phyloP scores from a whole-genome alignment of 768 basidiomycete species.

The Amanita phalloides region DNA sequence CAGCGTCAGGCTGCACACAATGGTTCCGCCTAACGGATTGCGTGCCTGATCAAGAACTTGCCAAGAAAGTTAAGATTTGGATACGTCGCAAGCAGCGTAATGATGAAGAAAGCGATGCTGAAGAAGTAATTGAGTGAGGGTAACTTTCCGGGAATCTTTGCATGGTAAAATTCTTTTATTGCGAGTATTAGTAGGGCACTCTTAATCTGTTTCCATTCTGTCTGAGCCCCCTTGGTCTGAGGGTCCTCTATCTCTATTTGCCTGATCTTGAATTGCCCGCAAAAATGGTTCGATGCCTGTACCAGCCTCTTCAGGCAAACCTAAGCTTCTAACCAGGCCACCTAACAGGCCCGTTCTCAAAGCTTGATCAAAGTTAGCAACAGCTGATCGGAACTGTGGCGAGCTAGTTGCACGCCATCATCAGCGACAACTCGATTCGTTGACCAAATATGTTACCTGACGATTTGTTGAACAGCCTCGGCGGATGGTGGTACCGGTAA shows the following conservation, averaged over 20 bases:
- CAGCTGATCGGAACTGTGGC: constrained; percentile 74
- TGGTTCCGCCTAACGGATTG: constrained; percentile 40
- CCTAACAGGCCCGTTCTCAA: constrained; percentile 72
- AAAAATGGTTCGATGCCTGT: constrained; percentile 70
- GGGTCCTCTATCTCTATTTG: constrained; percentile 30
- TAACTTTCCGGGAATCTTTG: not conserved
- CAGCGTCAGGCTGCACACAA: constrained; percentile 64
- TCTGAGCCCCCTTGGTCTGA: constrained; percentile 19
- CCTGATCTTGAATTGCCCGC: constrained; percentile 70
- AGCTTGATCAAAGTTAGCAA: constrained; percentile 75
- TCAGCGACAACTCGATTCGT: constrained; percentile 3
- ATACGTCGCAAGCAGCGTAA: constrained; percentile 39
- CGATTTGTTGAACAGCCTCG: constrained; percentile 62
- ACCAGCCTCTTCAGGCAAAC: constrained; percentile 80
- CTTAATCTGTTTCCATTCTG: constrained; percentile 70
- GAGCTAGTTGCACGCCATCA: constrained; percentile 28
- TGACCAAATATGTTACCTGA: constrained; percentile 29
- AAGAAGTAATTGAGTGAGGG: constrained; percentile 40
- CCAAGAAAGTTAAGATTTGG: constrained; percentile 49
- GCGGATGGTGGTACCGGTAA: constrained; percentile 57
- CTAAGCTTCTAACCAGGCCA: constrained; percentile 64
- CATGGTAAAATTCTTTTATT: not conserved
- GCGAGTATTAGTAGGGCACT: not conserved
- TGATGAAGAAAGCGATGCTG: constrained; percentile 48
- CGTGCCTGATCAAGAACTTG: constrained; percentile 44